Evolutionary conservation across 2,329 filamentous ascomycete species (phyloP), one percentile per base, ranked within the genome.

Genomic region (Cytospora chrysosperma): DNA sequence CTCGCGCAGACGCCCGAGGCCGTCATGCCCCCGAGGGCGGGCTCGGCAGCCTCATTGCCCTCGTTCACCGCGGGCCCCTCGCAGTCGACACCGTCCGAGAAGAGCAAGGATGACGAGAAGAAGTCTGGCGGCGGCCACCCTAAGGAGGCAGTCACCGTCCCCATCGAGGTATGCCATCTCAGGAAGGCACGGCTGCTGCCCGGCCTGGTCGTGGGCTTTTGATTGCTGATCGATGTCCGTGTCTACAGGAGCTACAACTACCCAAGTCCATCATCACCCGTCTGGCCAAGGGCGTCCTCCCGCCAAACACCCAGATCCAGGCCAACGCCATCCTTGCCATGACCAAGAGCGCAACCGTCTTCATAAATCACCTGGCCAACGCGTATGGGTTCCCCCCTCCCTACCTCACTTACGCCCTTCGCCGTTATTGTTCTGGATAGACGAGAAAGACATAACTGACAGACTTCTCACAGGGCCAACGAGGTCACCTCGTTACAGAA

Each of bases 261-360:
- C 91, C 91, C 34, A 92, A 91, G 72, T 92, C 90, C 8, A 92
- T 94, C 76, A 88, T 94, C 68, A 90, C 89, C 59, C 83, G 91
- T 60, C 82, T 95, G 37, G 89, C 90, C 49, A 94, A 94, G 77
- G 89, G 90, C 49, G 90, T 92, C 7, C 79, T 95, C 6, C 91
- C 91, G 0, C 82, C 90, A 7, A 93, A 93, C 73, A 93, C 91
- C 6, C 89, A 92, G 75, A 91, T 94, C 56, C 90, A 94, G 74
- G 91, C 88, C 71, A 92, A 93, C 77, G 91, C 91, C 50, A 85
- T 93, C 61, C 77, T 92, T 58, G 91, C 91, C 12, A 83, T 95
- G 78, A 89, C 86, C 68, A 93, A 93, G 77, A 90, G 89, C 75
- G 89, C 91, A 9, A 93, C 90, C 1, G 88, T 95, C 0, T 95